These are phyloP conservation scores for Lupinus albus DNA, from an alignment of 306 rosid genomes.

Conservation along the genomic window DNA sequence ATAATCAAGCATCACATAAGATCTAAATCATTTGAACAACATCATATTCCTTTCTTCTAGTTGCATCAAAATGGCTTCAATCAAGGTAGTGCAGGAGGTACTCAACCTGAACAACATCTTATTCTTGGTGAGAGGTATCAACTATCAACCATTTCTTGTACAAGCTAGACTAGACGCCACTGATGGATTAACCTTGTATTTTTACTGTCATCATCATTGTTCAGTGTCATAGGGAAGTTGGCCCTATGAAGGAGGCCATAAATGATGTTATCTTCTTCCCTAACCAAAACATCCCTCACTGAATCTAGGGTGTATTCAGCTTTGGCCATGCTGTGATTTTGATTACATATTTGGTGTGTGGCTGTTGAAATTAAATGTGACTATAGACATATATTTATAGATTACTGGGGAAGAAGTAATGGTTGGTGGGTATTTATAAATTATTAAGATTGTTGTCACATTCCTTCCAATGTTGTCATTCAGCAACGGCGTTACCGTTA, in stretches of 20 bases:
- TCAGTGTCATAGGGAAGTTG: constrained; percentile 55
- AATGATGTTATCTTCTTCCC: constrained; percentile 81
- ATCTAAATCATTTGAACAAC: constrained; percentile 28
- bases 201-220: constrained; percentile 23
- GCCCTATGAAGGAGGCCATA: constrained; percentile 78
- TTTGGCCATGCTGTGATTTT: constrained; percentile 51
- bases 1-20: constrained; percentile 24
- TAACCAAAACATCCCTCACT: constrained; percentile 64
- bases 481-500: too few relatives aligned
- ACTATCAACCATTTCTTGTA: constrained; percentile 80
- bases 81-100: constrained; percentile 78
- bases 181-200: constrained; percentile 63
- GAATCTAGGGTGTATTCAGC: constrained; percentile 56
- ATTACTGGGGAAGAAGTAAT: too few relatives aligned
- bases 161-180: constrained; percentile 57
- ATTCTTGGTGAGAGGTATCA: constrained; percentile 81
- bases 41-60: constrained; percentile 25
- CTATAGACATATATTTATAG: too few relatives aligned
- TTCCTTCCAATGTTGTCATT: too few relatives aligned
- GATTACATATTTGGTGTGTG: too few relatives aligned
- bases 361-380: too few relatives aligned
- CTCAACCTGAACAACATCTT: constrained; percentile 88
- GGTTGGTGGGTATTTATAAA: too few relatives aligned
- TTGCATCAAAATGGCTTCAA: constrained; percentile 36
- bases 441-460: too few relatives aligned